phyloP scores from a whole-genome alignment of 2,329 filamentous ascomycete genomes.

The Nothopassalora personata region DNA sequence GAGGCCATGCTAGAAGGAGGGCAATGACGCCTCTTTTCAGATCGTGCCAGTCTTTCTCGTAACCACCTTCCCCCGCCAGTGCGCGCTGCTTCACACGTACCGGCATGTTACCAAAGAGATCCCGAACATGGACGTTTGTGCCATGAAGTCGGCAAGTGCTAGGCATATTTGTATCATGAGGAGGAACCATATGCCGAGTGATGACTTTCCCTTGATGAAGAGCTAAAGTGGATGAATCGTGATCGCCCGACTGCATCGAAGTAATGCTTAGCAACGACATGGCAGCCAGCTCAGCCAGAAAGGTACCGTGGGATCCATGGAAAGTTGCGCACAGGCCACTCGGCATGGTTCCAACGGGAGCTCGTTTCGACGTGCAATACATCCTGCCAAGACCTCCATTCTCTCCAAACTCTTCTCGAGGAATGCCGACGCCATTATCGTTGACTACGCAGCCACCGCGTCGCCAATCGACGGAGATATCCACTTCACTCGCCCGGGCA shows the following conservation, averaged over 20 bases:
- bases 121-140: slow-evolving; percentile 67
- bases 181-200: slow-evolving; percentile 46
- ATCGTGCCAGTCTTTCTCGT: slow-evolving; percentile 60
- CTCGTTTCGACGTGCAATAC: slow-evolving; percentile 68
- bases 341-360: slow-evolving; percentile 28
- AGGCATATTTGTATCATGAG: background rate
- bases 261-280: slow-evolving; percentile 72
- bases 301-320: slow-evolving; percentile 67
- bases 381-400: slow-evolving; percentile 64
- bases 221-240: slow-evolving; percentile 59
- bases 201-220: slow-evolving; percentile 66
- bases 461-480: slow-evolving; percentile 66
- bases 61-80: slow-evolving; percentile 46
- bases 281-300: slow-evolving; percentile 69
- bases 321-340: slow-evolving; percentile 30
- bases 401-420: slow-evolving; percentile 63
- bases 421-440: slow-evolving; percentile 78
- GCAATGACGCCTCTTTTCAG: slow-evolving; percentile 56
- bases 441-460: slow-evolving; percentile 74
- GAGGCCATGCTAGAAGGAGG: slow-evolving; percentile 66
- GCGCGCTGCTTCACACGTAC: slow-evolving; percentile 80
- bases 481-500: slow-evolving; percentile 63
- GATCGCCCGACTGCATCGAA: slow-evolving; percentile 60
- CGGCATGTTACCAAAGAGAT: slow-evolving; percentile 86
- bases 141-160: slow-evolving; percentile 42